A percentile compares a stretch with the other conserved stretches of the same genome.
Evolutionary conservation across 805 yeast genomes (phyloP).

Genomic region (Ogataea saltuana): DNA sequence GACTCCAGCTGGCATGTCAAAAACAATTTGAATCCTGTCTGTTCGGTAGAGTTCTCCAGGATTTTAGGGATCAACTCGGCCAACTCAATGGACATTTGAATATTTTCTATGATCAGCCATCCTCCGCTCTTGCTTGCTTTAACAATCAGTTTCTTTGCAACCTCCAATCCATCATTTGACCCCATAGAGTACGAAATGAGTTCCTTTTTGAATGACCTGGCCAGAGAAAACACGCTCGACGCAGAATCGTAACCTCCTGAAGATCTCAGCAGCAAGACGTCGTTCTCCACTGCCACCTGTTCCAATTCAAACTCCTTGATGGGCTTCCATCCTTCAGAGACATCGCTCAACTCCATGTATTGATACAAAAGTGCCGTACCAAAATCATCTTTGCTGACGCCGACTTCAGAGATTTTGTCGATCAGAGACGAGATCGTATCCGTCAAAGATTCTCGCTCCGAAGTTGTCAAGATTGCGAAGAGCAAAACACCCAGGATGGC

Average conservation of each 20-base stretch:
- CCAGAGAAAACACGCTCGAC: constrained; percentile 47
- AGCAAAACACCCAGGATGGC: constrained; percentile 45
- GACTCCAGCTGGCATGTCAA: constrained; percentile 59
- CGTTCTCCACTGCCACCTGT: constrained; percentile 26
- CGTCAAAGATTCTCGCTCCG: background rate
- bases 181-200: constrained; percentile 68
- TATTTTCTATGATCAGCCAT: constrained; percentile 81
- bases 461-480: constrained; percentile 20
- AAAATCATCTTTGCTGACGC: too few relatives aligned
- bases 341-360: background rate
- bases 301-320: constrained; percentile 28
- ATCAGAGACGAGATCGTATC: background rate
- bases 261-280: constrained; percentile 55
- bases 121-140: constrained; percentile 48
- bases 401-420: background rate
- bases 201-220: constrained; percentile 32
- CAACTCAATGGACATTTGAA: constrained; percentile 73
- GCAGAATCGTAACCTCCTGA: constrained; percentile 70
- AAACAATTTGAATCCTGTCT: constrained; percentile 52
- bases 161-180: constrained; percentile 59
- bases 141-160: constrained; percentile 56
- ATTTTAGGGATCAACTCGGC: constrained; percentile 51
- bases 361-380: background rate
- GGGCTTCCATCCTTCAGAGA: constrained; percentile 23
- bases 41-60: constrained; percentile 36